These are phyloP conservation scores for Trichoderma cornu-damae DNA, from an alignment of 2,329 filamentous ascomycete species.

Conservation along the genomic window DNA sequence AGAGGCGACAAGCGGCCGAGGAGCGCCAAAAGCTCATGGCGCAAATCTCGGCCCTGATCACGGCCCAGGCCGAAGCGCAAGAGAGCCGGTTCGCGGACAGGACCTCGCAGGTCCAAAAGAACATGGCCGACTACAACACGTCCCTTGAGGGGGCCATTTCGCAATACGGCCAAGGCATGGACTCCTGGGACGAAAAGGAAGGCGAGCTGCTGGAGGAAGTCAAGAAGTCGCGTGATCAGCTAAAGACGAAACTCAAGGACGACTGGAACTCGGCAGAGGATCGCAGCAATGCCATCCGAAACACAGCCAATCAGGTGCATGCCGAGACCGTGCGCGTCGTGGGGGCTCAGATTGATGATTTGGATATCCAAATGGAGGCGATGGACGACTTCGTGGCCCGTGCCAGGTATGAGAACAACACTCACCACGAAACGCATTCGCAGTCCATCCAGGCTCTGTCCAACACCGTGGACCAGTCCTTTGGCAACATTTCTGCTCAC, in stretches of 20 bases:
- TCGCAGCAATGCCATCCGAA: slow-evolving; percentile 77
- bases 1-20: slow-evolving; percentile 64
- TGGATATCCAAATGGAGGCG: slow-evolving; percentile 81
- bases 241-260: slow-evolving; percentile 78
- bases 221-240: slow-evolving; percentile 64
- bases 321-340: slow-evolving; percentile 86
- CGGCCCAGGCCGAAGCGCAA: slow-evolving; percentile 66
- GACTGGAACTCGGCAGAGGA: slow-evolving; percentile 79
- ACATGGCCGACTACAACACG: slow-evolving; percentile 58
- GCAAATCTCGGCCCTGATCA: slow-evolving; percentile 74
- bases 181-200: slow-evolving; percentile 66
- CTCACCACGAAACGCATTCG: slow-evolving; percentile 66
- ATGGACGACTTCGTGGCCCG: slow-evolving; percentile 86
- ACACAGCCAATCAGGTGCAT: slow-evolving; percentile 80
- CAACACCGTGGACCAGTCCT: slow-evolving; percentile 65
- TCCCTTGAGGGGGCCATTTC: slow-evolving; percentile 60
- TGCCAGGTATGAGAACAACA: slow-evolving; percentile 73
- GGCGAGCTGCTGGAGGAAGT: slow-evolving; percentile 65
- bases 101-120: slow-evolving; percentile 57
- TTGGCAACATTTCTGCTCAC: slow-evolving; percentile 63
- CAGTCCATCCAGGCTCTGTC: slow-evolving; percentile 63
- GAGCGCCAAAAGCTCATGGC: slow-evolving; percentile 70
- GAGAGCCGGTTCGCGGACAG: slow-evolving; percentile 63
- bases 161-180: slow-evolving; percentile 66
- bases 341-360: slow-evolving; percentile 79